These are phyloP conservation scores for Alnus rubra DNA, from an alignment of 306 rosid genomes.

Conservation along the genomic window DNA sequence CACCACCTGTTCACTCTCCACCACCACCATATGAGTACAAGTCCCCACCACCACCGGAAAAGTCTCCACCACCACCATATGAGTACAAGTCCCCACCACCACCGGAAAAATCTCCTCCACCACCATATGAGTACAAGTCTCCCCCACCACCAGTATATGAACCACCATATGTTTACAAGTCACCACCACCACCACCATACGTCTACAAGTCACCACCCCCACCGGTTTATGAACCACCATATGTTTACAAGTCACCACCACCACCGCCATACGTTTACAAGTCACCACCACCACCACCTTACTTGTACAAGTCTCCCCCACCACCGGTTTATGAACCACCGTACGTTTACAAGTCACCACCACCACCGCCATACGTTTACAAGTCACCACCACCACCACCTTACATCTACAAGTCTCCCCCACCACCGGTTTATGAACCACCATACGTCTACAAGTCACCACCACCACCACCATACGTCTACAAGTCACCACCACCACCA, in stretches of 20 bases:
- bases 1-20: constrained; percentile 14
- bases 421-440: neutral
- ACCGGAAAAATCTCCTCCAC: constrained; percentile 38
- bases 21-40: constrained; percentile 29
- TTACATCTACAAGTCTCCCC: neutral
- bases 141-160: constrained; percentile 23
- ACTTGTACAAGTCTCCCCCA: constrained; percentile 24
- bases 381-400: too few relatives aligned
- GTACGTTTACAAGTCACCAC: constrained; percentile 2
- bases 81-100: constrained; percentile 40
- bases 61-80: constrained; percentile 67
- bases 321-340: neutral
- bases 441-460: constrained; percentile 20
- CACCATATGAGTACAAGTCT: constrained; percentile 33
- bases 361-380: neutral
- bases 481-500: neutral
- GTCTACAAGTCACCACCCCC: constrained; percentile 23
- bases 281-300: constrained; percentile 39
- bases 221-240: neutral
- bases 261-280: constrained; percentile 32
- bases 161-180: constrained; percentile 8
- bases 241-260: neutral
- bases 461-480: neutral
- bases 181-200: constrained; percentile 11
- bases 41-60: constrained; percentile 23